These are phyloP conservation scores for Fonsecaea pugnacius DNA, from an alignment of 2,329 filamentous ascomycete genomes.

Conservation along the genomic window DNA sequence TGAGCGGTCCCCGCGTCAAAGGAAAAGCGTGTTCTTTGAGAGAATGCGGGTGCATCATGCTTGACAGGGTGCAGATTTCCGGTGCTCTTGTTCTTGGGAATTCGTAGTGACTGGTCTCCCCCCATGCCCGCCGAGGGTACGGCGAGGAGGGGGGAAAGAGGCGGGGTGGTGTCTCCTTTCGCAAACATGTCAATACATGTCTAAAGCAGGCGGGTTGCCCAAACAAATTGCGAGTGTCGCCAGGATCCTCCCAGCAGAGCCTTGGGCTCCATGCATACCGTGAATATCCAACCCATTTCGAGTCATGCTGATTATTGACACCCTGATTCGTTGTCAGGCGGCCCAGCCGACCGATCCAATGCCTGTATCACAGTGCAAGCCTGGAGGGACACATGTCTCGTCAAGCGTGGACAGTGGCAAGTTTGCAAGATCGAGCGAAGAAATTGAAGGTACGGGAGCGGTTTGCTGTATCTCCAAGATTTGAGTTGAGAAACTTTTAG, in stretches of 20 bases:
- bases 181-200: constrained; percentile 16
- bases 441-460: neutral
- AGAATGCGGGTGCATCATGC: constrained; percentile 61
- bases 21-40: constrained; percentile 71
- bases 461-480: neutral
- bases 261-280: constrained; percentile 23
- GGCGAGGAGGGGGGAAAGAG: constrained; percentile 28
- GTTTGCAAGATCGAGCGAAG: neutral
- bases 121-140: constrained; percentile 21
- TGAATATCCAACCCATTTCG: constrained; percentile 26
- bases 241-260: constrained; percentile 3
- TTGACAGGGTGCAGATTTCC: constrained; percentile 50
- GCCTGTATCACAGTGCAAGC: constrained; percentile 21
- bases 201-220: neutral
- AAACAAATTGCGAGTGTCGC: neutral
- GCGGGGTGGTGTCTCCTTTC: constrained; percentile 29
- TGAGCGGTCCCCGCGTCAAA: constrained; percentile 71
- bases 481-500: constrained; percentile 1
- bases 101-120: constrained; percentile 29
- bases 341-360: constrained; percentile 24
- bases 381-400: constrained; percentile 21
- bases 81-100: constrained; percentile 56
- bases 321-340: constrained; percentile 16
- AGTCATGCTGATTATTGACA: constrained; percentile 29
- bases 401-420: neutral